phyloP scores from a whole-genome alignment of 805 yeast genomes.

The Wickerhamiella azymoides region DNA sequence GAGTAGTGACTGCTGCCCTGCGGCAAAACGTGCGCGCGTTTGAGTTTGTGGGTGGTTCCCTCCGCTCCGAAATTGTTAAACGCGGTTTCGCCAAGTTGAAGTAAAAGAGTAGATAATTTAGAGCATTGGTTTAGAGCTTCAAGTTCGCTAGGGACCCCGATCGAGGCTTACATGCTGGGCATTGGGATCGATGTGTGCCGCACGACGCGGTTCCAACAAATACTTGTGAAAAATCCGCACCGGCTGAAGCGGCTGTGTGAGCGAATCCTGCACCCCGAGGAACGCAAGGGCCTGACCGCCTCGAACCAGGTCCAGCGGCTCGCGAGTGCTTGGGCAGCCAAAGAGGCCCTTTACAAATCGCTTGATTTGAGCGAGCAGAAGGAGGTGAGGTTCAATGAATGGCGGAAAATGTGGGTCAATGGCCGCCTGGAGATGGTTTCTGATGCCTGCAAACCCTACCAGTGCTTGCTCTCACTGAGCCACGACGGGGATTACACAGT shows the following conservation, averaged over 20 bases:
- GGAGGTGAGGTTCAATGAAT: conserved; percentile 40
- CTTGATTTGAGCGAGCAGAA: conserved; percentile 36
- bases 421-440: conserved; percentile 13
- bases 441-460: conserved; percentile 26
- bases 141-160: too few relatives aligned
- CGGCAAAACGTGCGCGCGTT: background rate
- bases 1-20: background rate
- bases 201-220: conserved; percentile 32
- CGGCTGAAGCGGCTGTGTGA: conserved; percentile 30
- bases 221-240: conserved; percentile 29
- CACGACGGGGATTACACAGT: conserved; percentile 52
- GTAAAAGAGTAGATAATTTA: background rate
- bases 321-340: conserved; percentile 56
- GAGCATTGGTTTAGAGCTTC: too few relatives aligned
- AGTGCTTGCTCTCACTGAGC: conserved; percentile 41
- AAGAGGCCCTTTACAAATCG: conserved; percentile 61
- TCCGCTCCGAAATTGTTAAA: background rate
- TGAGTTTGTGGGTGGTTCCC: background rate
- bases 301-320: conserved; percentile 23
- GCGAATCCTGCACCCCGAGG: conserved; percentile 40
- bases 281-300: conserved; percentile 25
- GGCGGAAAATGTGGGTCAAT: conserved; percentile 21
- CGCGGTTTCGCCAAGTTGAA: background rate
- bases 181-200: conserved; percentile 46
- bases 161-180: conserved; percentile 25